Evolutionary conservation across 2,329 filamentous ascomycete species (phyloP).

Genomic region (Phialocephala sp.): DNA sequence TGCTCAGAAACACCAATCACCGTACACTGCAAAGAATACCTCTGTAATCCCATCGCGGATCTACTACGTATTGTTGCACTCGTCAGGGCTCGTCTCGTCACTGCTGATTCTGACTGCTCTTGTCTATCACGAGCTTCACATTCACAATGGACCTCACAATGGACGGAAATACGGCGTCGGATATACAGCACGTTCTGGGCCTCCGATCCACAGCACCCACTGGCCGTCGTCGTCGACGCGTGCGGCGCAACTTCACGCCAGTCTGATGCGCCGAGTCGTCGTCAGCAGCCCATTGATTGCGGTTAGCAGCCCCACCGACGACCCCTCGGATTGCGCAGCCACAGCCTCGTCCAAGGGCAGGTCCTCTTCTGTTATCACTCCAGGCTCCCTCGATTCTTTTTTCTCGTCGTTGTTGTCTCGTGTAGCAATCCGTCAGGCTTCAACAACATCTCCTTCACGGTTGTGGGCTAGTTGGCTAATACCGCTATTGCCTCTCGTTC

Average conservation of each 20-base stretch:
- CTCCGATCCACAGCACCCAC: conserved; percentile 8
- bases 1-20: no score
- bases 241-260: conserved; percentile 9
- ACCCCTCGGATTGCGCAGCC: conserved; percentile 22
- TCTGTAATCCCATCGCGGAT: conserved; percentile 3
- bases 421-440: conserved; percentile 13
- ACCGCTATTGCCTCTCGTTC: conserved; percentile 7
- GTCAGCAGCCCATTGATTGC: conserved; percentile 20
- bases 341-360: neutral
- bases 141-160: neutral
- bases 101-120: neutral
- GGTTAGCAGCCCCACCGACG: conserved; percentile 23
- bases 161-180: conserved; percentile 4
- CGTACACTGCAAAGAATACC: no score
- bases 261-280: conserved; percentile 22
- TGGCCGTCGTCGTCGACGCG: neutral
- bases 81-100: conserved; percentile 2
- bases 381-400: conserved; percentile 10
- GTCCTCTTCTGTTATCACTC: conserved; percentile 12
- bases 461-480: neutral
- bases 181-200: conserved; percentile 3
- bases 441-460: neutral
- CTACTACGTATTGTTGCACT: neutral
- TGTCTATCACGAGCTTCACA: neutral
- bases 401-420: conserved; percentile 2